Evolutionary conservation across 2,329 filamentous ascomycete species (phyloP), one percentile per base, ranked within the genome.

Genomic region (Colletotrichum costaricense): DNA sequence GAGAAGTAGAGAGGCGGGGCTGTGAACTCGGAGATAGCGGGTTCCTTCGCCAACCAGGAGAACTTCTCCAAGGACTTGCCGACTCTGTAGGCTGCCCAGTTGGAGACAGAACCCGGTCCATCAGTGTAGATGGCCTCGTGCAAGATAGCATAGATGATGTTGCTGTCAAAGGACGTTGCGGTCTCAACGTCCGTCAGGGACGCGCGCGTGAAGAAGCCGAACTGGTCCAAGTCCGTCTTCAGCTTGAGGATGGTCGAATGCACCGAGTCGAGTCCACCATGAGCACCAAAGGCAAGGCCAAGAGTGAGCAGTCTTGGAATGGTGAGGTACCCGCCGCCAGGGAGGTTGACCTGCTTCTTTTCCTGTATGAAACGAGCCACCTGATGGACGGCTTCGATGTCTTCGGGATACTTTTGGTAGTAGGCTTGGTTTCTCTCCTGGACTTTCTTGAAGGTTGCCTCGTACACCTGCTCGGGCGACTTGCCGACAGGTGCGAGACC

Each of bases 51-150:
- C 9, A 91, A 83, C 91, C 90, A 92, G 42, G 82, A 77, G 76
- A 88, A 92, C 35, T 84, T 76, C 2, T 82, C 78, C 5, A 88
- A 78, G 14, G 79, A 74, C 75, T 87, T 82, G 76, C 93, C 87
- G 66, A 95, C 84, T 2, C 92, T 87, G 52, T 92, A 86, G 2
- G 94, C 93, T 6, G 94, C 92, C 95, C 95, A 98, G 69, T 90
- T 89, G 2, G 94, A 92, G 9, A 90, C 86, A 42, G 88, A 80
- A 8, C 87, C 86, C 4, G 86, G 89, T 73, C 90, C 89, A 81
- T 93, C 90, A 81, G 93, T 96, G 86, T 98, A 98, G 77, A 95
- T 93, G 8, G 94, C 88, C 82, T 98, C 96, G 80, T 98, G 96
- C 3, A 98, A 85, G 52, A 98, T 86, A 28, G 94, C 93, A 80